A percentile compares a stretch with the other conserved stretches of the same genome.
Conservation (phyloP, 2,329 filamentous ascomycete species). For the Monosporascus sp. region DNA sequence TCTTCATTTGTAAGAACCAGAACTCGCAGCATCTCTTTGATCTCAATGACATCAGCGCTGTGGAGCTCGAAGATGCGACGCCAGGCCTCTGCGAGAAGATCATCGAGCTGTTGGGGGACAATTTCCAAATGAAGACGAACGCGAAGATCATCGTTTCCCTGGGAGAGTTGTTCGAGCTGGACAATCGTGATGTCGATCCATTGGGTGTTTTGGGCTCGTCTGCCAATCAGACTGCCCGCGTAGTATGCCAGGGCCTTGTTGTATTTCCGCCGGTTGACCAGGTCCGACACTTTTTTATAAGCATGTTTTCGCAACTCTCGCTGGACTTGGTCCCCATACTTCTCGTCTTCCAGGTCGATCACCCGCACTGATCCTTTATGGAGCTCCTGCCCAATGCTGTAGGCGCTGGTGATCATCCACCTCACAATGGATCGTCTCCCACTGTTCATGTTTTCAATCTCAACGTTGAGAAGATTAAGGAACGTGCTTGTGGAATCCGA, state of each 20-base stretch:
- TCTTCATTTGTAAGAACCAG: conserved; percentile 37
- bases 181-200: conserved; percentile 41
- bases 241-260: conserved; percentile 38
- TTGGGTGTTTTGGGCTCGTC: conserved; percentile 36
- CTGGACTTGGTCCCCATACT: conserved; percentile 33
- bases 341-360: conserved; percentile 32
- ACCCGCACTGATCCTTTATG: conserved; percentile 24
- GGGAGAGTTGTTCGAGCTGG: conserved; percentile 34
- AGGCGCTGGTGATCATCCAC: conserved; percentile 36
- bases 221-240: conserved; percentile 36
- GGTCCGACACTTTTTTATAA: conserved; percentile 29
- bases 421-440: conserved; percentile 23
- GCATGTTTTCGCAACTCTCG: conserved; percentile 30
- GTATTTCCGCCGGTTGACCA: conserved; percentile 33
- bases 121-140: conserved; percentile 34
- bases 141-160: conserved; percentile 31
- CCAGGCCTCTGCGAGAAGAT: conserved; percentile 34
- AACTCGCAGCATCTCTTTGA: conserved; percentile 37
- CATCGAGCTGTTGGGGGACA: conserved; percentile 34
- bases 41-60: conserved; percentile 28
- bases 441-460: conserved; percentile 21
- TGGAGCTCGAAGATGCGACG: conserved; percentile 30
- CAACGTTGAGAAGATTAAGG: conserved; percentile 27
- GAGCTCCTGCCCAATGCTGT: conserved; percentile 28
- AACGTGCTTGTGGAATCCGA: conserved; percentile 31